These are phyloP conservation scores for Fistulifera pelliculosa DNA, from an alignment of 108 stramenopile genomes.

Conservation along the genomic window DNA sequence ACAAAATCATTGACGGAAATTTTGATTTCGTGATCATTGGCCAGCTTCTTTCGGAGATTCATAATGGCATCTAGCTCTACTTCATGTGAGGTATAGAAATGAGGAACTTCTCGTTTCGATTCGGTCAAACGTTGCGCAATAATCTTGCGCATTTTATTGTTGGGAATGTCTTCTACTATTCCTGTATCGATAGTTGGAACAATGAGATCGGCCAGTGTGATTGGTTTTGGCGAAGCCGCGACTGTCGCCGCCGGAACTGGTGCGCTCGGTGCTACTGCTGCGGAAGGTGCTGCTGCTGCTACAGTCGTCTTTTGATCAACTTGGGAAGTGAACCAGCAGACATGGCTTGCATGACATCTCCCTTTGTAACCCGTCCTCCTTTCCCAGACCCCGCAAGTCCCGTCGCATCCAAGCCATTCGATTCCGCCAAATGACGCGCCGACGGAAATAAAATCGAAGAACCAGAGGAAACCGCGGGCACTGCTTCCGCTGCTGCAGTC, in stretches of 20 bases:
- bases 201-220: constrained; percentile 17
- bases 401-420: constrained; percentile 68
- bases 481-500: constrained; percentile 11
- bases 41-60: constrained; percentile 63
- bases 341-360: constrained; percentile 80
- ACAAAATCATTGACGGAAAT: constrained; percentile 88
- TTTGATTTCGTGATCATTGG: constrained; percentile 52
- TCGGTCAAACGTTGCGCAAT: constrained; percentile 68
- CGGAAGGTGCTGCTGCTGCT: constrained; percentile 24
- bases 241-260: constrained; percentile 17
- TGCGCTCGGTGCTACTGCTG: constrained; percentile 29
- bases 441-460: constrained; percentile 65
- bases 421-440: constrained; percentile 71
- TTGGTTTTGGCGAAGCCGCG: constrained; percentile 10
- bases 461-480: constrained; percentile 24
- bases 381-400: constrained; percentile 72
- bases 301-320: constrained; percentile 13
- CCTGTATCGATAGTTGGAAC: constrained; percentile 30
- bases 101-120: constrained; percentile 89
- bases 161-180: constrained; percentile 57
- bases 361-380: constrained; percentile 86
- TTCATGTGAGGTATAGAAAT: constrained; percentile 95
- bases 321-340: constrained; percentile 27
- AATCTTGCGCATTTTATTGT: constrained; percentile 35
- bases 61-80: constrained; percentile 76